A percentile compares a stretch with the other conserved stretches of the same genome.
Evolutionary conservation across 75 land plant species (phyloP).

Genomic region (Sequoiadendron giganteum): DNA sequence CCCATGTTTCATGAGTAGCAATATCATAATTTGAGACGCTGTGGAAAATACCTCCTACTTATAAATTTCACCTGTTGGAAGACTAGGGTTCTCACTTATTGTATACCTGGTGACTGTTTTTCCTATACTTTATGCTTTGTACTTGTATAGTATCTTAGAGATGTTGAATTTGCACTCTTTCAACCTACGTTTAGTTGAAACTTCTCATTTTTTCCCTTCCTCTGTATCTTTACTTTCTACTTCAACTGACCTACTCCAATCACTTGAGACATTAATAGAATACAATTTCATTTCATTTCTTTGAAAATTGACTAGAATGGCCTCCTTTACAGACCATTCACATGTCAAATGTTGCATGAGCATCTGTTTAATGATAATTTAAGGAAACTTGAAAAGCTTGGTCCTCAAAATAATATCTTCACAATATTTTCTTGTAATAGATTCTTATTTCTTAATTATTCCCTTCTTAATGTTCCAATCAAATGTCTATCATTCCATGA

Average conservation of each 20-base stretch:
- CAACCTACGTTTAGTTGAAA: neutral
- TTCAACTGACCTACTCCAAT: neutral
- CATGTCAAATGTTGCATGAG: neutral
- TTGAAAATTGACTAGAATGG: neutral
- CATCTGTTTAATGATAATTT: neutral
- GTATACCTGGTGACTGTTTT: no score
- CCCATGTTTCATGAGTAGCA: no score
- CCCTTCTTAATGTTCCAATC: neutral
- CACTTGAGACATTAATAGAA: neutral
- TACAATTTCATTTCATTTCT: neutral
- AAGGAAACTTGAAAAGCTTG: neutral
- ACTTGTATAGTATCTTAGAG: neutral
- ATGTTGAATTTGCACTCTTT: neutral
- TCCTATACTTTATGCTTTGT: neutral
- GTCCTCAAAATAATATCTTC: neutral
- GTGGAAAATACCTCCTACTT: no score
- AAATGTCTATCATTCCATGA: neutral
- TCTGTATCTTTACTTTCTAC: neutral
- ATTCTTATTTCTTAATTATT: neutral
- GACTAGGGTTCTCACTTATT: neutral
- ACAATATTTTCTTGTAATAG: neutral
- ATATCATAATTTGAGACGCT: no score
- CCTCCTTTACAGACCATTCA: neutral
- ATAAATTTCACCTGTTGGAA: neutral
- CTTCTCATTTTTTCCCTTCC: neutral